Percentiles rank a stretch among this genome's conserved stretches.
Conservation (phyloP, 352 stramenopile genomes). For the Globisporangium echinulatum region DNA sequence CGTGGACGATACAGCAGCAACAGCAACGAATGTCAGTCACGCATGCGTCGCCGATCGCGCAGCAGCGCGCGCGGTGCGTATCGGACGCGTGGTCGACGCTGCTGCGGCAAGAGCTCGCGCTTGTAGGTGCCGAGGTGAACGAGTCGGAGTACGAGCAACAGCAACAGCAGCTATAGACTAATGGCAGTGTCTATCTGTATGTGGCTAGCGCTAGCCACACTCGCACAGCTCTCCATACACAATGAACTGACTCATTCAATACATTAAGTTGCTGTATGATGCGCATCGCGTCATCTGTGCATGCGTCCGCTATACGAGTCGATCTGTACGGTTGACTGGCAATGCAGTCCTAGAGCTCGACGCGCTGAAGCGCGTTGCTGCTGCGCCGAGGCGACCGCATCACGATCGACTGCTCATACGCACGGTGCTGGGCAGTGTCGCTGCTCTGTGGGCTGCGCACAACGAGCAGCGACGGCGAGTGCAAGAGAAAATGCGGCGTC, state of each 20-base stretch:
- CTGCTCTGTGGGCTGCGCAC: constrained; percentile 1
- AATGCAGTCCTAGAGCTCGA: not conserved
- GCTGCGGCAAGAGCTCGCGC: constrained; percentile 21
- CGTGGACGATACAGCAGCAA: constrained; percentile 1
- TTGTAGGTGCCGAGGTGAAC: not conserved
- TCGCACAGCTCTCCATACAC: too few species aligned
- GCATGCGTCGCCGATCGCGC: not conserved
- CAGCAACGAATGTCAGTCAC: not conserved
- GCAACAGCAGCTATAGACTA: not conserved
- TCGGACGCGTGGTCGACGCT: constrained; percentile 36
- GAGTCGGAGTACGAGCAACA: not conserved
- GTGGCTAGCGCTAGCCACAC: too few species aligned
- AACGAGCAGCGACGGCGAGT: constrained; percentile 1
- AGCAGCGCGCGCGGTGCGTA: constrained; percentile 6
- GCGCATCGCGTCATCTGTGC: too few species aligned
- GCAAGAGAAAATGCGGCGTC: constrained; percentile 5
- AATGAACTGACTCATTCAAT: too few species aligned
- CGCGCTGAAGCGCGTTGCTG: not conserved
- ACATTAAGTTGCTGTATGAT: too few species aligned
- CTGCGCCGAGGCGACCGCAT: not conserved
- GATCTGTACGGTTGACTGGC: too few species aligned
- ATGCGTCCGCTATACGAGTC: too few species aligned
- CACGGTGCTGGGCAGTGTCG: not conserved
- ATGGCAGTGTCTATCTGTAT: not conserved
- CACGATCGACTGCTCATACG: not conserved